A percentile compares a stretch with the other conserved stretches of the same genome.
Conservation (phyloP, 768 basidiomycete species). For the Lentinula detonsa region DNA sequence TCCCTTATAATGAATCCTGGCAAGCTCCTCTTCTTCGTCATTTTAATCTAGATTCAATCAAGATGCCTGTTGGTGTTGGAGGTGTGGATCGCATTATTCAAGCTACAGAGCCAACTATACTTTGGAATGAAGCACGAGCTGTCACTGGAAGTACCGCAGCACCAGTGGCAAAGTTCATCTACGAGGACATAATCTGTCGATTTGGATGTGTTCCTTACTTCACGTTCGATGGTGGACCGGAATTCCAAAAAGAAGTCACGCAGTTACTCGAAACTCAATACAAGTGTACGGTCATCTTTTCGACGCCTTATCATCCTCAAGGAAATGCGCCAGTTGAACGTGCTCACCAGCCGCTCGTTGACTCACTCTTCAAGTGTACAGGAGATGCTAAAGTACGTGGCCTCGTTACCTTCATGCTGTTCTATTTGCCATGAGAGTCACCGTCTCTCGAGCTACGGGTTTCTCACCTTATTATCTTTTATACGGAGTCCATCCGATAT, state of each 20-base stretch:
- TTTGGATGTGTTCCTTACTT: slow-evolving; percentile 15
- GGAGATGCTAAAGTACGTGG: slow-evolving; percentile 18
- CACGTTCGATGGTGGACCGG: slow-evolving; percentile 22
- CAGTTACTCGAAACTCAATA: slow-evolving; percentile 17
- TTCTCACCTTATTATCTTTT: no score
- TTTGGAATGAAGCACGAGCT: slow-evolving; percentile 19
- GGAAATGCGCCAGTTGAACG: slow-evolving; percentile 25
- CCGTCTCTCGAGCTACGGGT: no score
- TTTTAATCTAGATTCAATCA: slow-evolving; percentile 21
- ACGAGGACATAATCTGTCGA: slow-evolving; percentile 16
- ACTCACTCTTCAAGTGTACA: slow-evolving; percentile 15
- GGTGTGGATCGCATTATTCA: slow-evolving; percentile 20
- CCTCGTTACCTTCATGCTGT: no score
- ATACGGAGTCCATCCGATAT: no score
- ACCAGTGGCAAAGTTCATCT: slow-evolving; percentile 2
- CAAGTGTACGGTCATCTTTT: slow-evolving; percentile 18
- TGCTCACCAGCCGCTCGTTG: slow-evolving; percentile 17
- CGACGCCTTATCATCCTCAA: slow-evolving; percentile 21
- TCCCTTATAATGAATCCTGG: slow-evolving; percentile 16
- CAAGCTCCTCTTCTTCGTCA: slow-evolving; percentile 17
- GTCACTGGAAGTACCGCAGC: slow-evolving; percentile 11
- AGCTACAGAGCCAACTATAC: slow-evolving; percentile 14
- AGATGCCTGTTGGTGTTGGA: slow-evolving; percentile 19
- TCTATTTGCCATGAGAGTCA: no score
- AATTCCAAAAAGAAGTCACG: slow-evolving; percentile 20